Evolutionary conservation across 306 rosid species (phyloP), one percentile per base, ranked within the genome.

Genomic region (Medicago ruthenica): DNA sequence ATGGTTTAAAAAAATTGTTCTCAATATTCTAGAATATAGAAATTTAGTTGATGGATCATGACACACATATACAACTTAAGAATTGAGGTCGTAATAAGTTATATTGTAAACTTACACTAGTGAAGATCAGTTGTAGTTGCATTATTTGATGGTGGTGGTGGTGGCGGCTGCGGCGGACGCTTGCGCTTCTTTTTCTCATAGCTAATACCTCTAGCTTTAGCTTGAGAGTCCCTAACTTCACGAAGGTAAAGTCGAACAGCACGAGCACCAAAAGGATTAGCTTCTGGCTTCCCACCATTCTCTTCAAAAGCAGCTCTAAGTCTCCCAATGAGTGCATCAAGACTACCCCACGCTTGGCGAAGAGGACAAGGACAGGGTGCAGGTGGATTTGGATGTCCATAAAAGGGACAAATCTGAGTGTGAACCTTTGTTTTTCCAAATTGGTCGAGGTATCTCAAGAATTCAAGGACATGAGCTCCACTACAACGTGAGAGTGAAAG

Each of bases 321-420:
- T 16, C 97, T 88, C 0, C 97, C 97, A 1, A 92, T 79, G 51
- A 92, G 93, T 3, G 97, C 92, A 7, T 92, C 97, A 3, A 92
- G 93, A 83, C 96, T 89, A 0, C 97, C 97, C 97, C 97, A 92
- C 0, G 97, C 97, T 66, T 92, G 97, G 7, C 97, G 88, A 1
- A 92, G 83, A 2, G 97, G 96, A 45, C 97, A 92, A 3, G 90
- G 87, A 80, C 97, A 92, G 0, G 97, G 92, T 1, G 92, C 91
- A 0, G 97, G 96, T 0, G 97, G 97, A 81, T 84, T 88, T 0
- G 96, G 97, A 51, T 88, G 92, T 0, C 97, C 97, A 13, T 79
- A 92, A 81, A 89, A 92, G 10, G 97, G 96, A 59, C 97, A 92
- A 3, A 90, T 67, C 14, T 79, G 89, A 0, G 88, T 85, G 84